Conservation (phyloP, 257 asterid genomes). For the Solanum stenotomum region DNA sequence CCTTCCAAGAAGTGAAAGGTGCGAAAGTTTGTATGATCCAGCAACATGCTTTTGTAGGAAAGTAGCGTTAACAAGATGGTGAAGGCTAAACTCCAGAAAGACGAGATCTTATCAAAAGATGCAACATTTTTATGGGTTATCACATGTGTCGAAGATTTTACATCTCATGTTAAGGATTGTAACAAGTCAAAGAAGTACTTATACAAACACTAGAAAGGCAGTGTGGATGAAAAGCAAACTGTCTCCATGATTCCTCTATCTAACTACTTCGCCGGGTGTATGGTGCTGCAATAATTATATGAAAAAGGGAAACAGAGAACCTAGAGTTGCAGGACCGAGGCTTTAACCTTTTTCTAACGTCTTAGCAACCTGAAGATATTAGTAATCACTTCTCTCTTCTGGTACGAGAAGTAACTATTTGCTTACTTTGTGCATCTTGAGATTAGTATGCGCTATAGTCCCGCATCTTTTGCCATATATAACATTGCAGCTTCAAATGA, state of each 20-base stretch:
- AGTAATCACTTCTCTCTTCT: not conserved
- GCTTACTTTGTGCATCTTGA: not conserved
- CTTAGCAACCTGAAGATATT: not conserved
- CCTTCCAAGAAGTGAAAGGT: not conserved
- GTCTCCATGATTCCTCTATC: not conserved
- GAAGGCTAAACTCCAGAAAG: not conserved
- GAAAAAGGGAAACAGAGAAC: not conserved
- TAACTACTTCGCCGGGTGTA: not conserved
- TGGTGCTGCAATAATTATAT: not conserved
- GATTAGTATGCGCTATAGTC: not conserved
- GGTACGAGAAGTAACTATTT: not conserved
- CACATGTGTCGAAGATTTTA: not conserved
- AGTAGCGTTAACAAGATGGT: not conserved
- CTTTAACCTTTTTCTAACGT: not conserved
- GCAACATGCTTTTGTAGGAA: not conserved
- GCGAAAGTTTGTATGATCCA: not conserved
- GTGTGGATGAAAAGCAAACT: not conserved
- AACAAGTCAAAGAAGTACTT: not conserved
- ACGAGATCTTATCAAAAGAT: not conserved
- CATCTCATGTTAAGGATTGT: not conserved
- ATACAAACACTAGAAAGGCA: not conserved
- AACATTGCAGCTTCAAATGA: not conserved
- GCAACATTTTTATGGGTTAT: not conserved
- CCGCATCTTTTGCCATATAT: not conserved
- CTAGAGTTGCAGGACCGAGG: not conserved